Evolutionary conservation across 2,329 filamentous ascomycete species (phyloP).

Genomic region (Paecilomyces sp.): DNA sequence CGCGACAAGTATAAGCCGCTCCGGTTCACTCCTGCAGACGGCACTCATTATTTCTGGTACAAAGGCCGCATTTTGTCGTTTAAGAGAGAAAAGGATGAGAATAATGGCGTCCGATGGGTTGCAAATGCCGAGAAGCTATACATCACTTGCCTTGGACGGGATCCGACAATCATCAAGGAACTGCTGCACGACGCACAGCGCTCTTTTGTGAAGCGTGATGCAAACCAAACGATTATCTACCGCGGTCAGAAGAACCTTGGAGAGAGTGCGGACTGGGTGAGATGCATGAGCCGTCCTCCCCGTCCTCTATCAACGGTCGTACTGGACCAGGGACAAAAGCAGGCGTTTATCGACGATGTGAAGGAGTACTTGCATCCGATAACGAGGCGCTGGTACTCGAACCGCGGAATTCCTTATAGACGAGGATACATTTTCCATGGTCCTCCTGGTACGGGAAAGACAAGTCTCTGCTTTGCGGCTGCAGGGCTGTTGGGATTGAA

Average conservation of each 20-base stretch:
- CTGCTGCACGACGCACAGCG: slow-evolving; percentile 29
- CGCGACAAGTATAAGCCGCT: slow-evolving; percentile 28
- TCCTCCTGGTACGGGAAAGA: slow-evolving; percentile 74
- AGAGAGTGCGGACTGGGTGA: slow-evolving; percentile 20
- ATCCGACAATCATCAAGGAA: slow-evolving; percentile 25
- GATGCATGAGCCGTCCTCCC: slow-evolving; percentile 38
- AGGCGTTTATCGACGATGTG: slow-evolving; percentile 45
- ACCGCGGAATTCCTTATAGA: slow-evolving; percentile 77
- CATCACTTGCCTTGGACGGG: slow-evolving; percentile 28
- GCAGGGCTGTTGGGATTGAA: slow-evolving; percentile 63
- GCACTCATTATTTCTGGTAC: slow-evolving; percentile 64
- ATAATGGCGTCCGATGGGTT: slow-evolving; percentile 11
- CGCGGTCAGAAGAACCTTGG: slow-evolving; percentile 20
- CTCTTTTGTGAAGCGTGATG: slow-evolving; percentile 27
- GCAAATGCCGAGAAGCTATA: slow-evolving; percentile 23
- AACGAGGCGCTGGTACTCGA: slow-evolving; percentile 65
- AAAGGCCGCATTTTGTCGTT: slow-evolving; percentile 45
- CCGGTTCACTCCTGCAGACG: slow-evolving; percentile 59
- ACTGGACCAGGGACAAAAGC: slow-evolving; percentile 44
- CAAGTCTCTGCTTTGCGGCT: slow-evolving; percentile 61
- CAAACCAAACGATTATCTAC: slow-evolving; percentile 31
- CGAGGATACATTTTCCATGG: slow-evolving; percentile 77
- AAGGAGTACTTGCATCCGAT: slow-evolving; percentile 50
- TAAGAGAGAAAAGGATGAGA: slow-evolving; percentile 20
- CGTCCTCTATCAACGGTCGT: slow-evolving; percentile 50